Percentiles rank a stretch among this genome's conserved stretches.
phyloP scores from a whole-genome alignment of 2,329 filamentous ascomycete genomes.

The Fusarium sp. region DNA sequence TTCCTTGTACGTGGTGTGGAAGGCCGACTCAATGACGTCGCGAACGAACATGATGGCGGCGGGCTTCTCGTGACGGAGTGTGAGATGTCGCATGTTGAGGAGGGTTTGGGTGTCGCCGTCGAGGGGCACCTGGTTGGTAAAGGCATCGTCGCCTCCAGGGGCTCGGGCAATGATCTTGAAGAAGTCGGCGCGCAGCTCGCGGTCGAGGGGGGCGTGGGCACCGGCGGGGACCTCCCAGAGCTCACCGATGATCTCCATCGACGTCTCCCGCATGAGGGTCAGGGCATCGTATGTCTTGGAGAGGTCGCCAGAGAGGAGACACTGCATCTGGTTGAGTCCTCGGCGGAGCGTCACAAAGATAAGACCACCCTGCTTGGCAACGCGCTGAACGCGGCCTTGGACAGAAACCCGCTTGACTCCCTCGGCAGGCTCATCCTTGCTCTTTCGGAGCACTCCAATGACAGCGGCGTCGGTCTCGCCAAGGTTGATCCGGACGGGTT shows the following conservation, averaged over 20 bases:
- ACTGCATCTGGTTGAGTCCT: conserved; percentile 81
- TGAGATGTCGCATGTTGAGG: conserved; percentile 85
- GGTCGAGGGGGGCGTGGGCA: conserved; percentile 82
- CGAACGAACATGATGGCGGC: conserved; percentile 91
- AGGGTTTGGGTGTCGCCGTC: conserved; percentile 58
- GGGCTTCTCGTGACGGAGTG: conserved; percentile 84
- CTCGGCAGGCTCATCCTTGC: conserved; percentile 47
- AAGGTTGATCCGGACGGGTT: conserved; percentile 80
- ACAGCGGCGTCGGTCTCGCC: conserved; percentile 54
- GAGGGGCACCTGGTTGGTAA: conserved; percentile 77
- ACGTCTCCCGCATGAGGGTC: conserved; percentile 88
- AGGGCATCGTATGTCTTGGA: conserved; percentile 93
- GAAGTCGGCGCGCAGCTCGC: conserved; percentile 92
- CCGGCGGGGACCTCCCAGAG: conserved; percentile 85
- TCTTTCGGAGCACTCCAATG: conserved; percentile 47
- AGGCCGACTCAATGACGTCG: conserved; percentile 82
- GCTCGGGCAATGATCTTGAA: conserved; percentile 79
- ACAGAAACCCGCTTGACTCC: conserved; percentile 72
- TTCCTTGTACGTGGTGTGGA: conserved; percentile 83
- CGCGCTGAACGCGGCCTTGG: conserved; percentile 83
- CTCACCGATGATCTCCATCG: conserved; percentile 85
- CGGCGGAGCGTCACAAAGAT: conserved; percentile 87
- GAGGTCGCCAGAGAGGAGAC: conserved; percentile 69
- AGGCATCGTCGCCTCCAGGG: conserved; percentile 88
- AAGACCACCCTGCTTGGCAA: conserved; percentile 84